phyloP scores from a whole-genome alignment of 345 rosid species.

The Clarkia xantiana region DNA sequence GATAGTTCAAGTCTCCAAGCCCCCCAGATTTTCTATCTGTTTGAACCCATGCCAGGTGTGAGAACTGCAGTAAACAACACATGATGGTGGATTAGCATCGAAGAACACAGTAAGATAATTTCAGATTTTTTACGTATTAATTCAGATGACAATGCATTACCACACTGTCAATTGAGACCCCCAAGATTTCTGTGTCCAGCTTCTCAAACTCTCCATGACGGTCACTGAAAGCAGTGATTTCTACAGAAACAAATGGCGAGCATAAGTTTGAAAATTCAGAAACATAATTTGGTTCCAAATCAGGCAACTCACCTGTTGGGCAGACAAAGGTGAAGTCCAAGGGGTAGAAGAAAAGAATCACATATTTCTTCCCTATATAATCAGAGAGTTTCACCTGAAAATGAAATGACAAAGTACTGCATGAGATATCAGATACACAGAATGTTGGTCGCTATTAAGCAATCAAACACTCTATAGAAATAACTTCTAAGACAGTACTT shows the following conservation, averaged over 20 bases:
- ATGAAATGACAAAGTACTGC: background rate
- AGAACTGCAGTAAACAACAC: slow-evolving; percentile 35
- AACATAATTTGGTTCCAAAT: too few species aligned
- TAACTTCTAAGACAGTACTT: too few species aligned
- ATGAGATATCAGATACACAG: background rate
- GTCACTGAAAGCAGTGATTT: slow-evolving; percentile 99
- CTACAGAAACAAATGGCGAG: slow-evolving; percentile 18
- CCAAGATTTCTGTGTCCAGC: slow-evolving; percentile 75
- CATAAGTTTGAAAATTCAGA: background rate
- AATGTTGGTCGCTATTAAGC: too few species aligned
- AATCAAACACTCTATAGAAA: too few species aligned
- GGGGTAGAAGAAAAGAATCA: slow-evolving; percentile 94
- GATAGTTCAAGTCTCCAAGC: slow-evolving; percentile 89
- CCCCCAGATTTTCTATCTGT: slow-evolving; percentile 97
- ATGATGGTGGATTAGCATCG: background rate
- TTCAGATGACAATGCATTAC: slow-evolving; percentile 23
- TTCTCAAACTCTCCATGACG: slow-evolving; percentile 68
- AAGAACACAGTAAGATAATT: too few species aligned
- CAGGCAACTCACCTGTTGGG: slow-evolving; percentile 60
- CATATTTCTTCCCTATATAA: slow-evolving; percentile 94
- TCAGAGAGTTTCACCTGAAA: slow-evolving; percentile 88
- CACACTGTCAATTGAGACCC: slow-evolving; percentile 89
- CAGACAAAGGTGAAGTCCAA: slow-evolving; percentile 97
- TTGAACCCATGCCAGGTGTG: slow-evolving; percentile 98
- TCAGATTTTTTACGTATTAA: too few species aligned